A percentile compares a stretch with the other conserved stretches of the same genome.
Evolutionary conservation across 169 alveolate genomes (phyloP).

Genomic region (Ichthyophthirius multifiliis): DNA sequence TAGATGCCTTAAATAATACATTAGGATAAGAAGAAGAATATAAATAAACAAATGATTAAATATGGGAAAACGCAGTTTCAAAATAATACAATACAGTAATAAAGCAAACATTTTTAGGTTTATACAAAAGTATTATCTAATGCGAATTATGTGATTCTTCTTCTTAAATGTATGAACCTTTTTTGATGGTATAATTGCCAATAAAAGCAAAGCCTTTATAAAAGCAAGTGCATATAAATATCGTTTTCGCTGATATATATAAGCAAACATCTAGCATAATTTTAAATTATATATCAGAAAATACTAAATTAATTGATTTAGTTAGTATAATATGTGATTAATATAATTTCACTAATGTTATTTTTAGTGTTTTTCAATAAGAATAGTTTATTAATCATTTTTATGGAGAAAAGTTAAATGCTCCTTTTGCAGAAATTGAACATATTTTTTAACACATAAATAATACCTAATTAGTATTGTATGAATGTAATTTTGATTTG

Average conservation of each 20-base stretch:
- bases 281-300: not conserved
- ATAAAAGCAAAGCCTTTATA: not conserved
- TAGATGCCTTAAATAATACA: slow-evolving; percentile 33
- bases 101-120: slow-evolving; percentile 15
- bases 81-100: not conserved
- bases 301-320: not conserved
- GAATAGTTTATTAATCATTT: too few species aligned
- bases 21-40: not conserved
- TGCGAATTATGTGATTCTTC: slow-evolving; percentile 13
- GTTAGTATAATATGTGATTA: not conserved
- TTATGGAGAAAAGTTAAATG: too few species aligned
- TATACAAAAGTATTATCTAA: slow-evolving; percentile 10
- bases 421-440: too few species aligned
- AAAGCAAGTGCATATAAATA: not conserved
- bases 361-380: too few species aligned
- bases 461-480: not conserved
- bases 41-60: not conserved
- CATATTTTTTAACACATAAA: too few species aligned
- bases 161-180: slow-evolving; percentile 15
- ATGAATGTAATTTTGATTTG: not conserved
- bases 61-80: not conserved
- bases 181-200: slow-evolving; percentile 4
- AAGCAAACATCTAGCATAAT: not conserved
- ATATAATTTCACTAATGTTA: too few species aligned
- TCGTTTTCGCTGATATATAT: not conserved